Evolutionary conservation across 352 stramenopile genomes (phyloP).

Genomic region (Paralagenidium karlingii): DNA sequence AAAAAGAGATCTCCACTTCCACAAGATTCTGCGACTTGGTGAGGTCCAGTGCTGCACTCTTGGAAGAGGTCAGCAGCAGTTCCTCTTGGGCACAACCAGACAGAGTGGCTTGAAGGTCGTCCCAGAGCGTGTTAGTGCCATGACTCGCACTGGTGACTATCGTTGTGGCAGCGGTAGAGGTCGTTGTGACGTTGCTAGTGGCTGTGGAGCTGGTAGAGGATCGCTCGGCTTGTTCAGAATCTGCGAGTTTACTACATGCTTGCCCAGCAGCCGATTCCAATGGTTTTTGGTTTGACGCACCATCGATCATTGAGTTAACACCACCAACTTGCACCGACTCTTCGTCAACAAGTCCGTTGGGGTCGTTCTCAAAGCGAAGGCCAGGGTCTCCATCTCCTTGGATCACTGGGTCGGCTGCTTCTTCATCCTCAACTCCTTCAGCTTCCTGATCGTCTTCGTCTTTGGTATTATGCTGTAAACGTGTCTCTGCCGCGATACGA

Average conservation of each 20-base stretch:
- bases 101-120: slow-evolving; percentile 64
- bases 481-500: slow-evolving; percentile 29
- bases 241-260: too few species aligned
- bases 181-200: too few species aligned
- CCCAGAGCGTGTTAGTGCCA: slow-evolving; percentile 46
- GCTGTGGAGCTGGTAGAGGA: too few species aligned
- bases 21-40: slow-evolving; percentile 64
- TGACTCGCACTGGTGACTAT: neutral
- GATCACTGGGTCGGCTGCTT: slow-evolving; percentile 8
- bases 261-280: too few species aligned
- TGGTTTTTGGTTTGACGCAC: too few species aligned
- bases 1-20: slow-evolving; percentile 68
- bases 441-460: slow-evolving; percentile 19
- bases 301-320: slow-evolving; percentile 1
- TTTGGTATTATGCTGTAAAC: slow-evolving; percentile 34
- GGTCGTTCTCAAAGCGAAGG: neutral
- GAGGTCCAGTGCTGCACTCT: slow-evolving; percentile 30
- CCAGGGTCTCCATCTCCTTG: neutral
- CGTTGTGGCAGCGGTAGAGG: slow-evolving; percentile 4
- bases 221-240: too few species aligned
- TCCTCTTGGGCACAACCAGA: slow-evolving; percentile 59
- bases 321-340: too few species aligned
- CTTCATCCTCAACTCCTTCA: slow-evolving; percentile 19
- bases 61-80: slow-evolving; percentile 50
- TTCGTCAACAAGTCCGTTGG: neutral